phyloP scores from a whole-genome alignment of 805 yeast species.

The Ogataea allantospora region DNA sequence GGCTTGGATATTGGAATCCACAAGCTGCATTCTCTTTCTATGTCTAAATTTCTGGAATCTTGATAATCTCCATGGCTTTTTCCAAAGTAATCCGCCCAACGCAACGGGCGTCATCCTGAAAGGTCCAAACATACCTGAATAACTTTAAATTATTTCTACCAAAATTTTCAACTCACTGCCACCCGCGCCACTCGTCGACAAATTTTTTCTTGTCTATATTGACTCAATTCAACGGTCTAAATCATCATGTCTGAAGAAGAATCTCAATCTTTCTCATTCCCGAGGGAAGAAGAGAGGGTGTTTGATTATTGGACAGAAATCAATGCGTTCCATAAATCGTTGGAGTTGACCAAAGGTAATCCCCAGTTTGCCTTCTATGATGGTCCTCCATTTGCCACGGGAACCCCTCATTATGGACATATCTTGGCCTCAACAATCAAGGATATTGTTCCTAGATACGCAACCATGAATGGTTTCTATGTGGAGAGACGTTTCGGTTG shows the following conservation, averaged over 20 bases:
- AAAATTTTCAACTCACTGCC: constrained; percentile 11
- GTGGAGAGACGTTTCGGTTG: constrained; percentile 98
- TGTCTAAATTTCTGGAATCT: constrained; percentile 78
- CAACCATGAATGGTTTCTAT: constrained; percentile 94
- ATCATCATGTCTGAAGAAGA: constrained; percentile 33
- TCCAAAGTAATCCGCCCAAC: constrained; percentile 79
- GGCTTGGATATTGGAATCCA: constrained; percentile 73
- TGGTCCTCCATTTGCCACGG: constrained; percentile 99
- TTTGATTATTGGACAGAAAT: constrained; percentile 81
- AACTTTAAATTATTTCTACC: background rate
- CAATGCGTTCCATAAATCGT: constrained; percentile 88
- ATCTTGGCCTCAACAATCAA: constrained; percentile 94
- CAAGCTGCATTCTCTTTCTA: constrained; percentile 76
- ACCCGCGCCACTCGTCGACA: constrained; percentile 13
- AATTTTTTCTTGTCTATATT: constrained; percentile 6
- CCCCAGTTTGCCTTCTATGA: constrained; percentile 93
- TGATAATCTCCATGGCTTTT: constrained; percentile 76
- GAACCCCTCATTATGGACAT: constrained; percentile 99
- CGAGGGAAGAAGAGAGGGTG: constrained; percentile 85
- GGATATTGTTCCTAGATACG: constrained; percentile 96
- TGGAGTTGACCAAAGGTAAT: constrained; percentile 78
- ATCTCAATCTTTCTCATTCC: constrained; percentile 58
- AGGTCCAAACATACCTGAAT: constrained; percentile 48
- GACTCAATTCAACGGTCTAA: background rate
- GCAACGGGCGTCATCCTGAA: constrained; percentile 57